These are phyloP conservation scores for Chlamydomonas incerta DNA, from an alignment of 139 green algal species.

Conservation along the genomic window DNA sequence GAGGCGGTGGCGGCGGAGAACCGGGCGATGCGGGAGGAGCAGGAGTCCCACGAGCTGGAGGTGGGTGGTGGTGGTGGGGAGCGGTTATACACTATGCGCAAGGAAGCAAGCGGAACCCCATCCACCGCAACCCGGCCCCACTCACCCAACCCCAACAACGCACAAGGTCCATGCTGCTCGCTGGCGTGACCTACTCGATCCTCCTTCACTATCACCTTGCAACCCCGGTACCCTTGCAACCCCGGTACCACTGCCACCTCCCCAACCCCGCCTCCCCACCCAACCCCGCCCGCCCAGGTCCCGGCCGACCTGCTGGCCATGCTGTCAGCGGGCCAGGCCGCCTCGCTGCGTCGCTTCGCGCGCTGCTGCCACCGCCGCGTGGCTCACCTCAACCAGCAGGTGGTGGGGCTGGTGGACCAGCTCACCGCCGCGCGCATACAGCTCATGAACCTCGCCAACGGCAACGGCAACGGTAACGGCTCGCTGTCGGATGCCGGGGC, in stretches of 20 bases:
- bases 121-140: neutral
- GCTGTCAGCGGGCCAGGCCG: neutral
- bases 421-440: neutral
- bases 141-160: too few species aligned
- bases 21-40: constrained; percentile 40
- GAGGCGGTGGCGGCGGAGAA: constrained; percentile 15
- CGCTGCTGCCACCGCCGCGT: constrained; percentile 36
- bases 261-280: neutral
- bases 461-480: too few species aligned
- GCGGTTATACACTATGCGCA: too few species aligned
- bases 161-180: too few species aligned
- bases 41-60: constrained; percentile 22
- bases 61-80: neutral
- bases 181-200: too few species aligned
- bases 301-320: neutral
- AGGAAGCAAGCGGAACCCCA: too few species aligned
- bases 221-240: neutral
- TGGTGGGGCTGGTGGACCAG: constrained; percentile 39
- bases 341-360: constrained; percentile 20
- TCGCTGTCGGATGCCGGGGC: too few species aligned
- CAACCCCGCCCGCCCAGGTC: neutral
- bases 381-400: constrained; percentile 21
- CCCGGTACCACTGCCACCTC: neutral
- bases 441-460: neutral
- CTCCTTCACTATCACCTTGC: neutral